phyloP scores from a whole-genome alignment of 2,329 filamentous ascomycete species.

The Orbilia ellipsospora region DNA sequence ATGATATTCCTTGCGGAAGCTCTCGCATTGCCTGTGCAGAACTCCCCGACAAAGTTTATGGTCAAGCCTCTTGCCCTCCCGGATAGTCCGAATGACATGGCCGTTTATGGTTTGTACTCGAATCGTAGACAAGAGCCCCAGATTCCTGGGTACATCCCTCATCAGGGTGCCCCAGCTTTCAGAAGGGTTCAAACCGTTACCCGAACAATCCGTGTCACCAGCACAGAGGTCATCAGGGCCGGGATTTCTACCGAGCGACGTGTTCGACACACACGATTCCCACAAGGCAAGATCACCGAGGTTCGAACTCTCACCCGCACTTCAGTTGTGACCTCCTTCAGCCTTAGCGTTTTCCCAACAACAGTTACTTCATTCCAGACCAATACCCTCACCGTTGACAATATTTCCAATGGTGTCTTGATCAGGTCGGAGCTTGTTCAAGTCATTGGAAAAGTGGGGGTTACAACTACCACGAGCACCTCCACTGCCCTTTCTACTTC shows the following conservation, averaged over 20 bases:
- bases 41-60: conserved; percentile 40
- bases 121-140: conserved; percentile 24
- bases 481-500: conserved; percentile 14
- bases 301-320: conserved; percentile 2
- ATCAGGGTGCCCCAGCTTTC: neutral
- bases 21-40: conserved; percentile 26
- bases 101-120: conserved; percentile 46
- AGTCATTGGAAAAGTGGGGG: neutral
- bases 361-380: conserved; percentile 6
- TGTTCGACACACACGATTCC: neutral
- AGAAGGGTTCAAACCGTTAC: neutral
- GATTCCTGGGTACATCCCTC: neutral
- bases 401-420: conserved; percentile 1
- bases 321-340: conserved; percentile 4
- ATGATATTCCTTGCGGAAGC: conserved; percentile 47
- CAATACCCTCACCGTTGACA: neutral
- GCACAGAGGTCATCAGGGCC: neutral
- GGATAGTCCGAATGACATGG: conserved; percentile 19
- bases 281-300: neutral
- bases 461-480: neutral
- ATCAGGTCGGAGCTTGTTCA: neutral
- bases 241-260: neutral
- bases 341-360: conserved; percentile 3
- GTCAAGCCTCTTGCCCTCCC: conserved; percentile 23
- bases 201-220: conserved; percentile 6